phyloP scores from a whole-genome alignment of 441 rosid species.

The Mallotus repandus region DNA sequence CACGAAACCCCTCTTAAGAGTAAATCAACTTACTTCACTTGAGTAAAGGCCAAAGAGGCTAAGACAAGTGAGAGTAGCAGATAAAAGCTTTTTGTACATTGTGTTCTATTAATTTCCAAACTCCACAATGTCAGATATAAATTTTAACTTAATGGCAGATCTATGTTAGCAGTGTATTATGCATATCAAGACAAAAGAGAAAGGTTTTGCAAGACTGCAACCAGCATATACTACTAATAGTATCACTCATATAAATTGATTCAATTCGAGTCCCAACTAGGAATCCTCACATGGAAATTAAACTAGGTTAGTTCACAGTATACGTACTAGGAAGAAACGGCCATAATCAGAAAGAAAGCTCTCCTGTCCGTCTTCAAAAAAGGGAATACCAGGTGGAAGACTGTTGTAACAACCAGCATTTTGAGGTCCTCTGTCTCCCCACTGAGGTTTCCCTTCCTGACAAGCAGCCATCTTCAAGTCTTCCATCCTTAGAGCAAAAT shows the following conservation, averaged over 20 bases:
- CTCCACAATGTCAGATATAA: not conserved
- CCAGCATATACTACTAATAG: no score
- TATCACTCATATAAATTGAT: not conserved
- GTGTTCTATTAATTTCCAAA: not conserved
- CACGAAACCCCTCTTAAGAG: no score
- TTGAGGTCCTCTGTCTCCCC: slow-evolving; percentile 59
- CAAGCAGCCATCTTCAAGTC: slow-evolving; percentile 66
- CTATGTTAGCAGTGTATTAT: no score
- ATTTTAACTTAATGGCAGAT: not conserved
- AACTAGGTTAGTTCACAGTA: slow-evolving; percentile 10
- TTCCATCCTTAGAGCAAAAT: slow-evolving; percentile 57
- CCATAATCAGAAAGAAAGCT: slow-evolving; percentile 69
- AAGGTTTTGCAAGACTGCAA: no score
- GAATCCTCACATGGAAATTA: not conserved
- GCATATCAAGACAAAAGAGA: no score
- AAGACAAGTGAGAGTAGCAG: not conserved
- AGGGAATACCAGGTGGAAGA: slow-evolving; percentile 52
- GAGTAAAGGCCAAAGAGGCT: no score
- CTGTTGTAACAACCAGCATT: slow-evolving; percentile 62
- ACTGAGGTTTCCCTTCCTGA: slow-evolving; percentile 59
- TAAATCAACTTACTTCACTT: no score
- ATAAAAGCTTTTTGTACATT: not conserved
- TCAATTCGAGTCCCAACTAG: not conserved
- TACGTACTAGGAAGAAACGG: slow-evolving; percentile 61
- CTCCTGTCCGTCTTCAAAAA: slow-evolving; percentile 58